phyloP scores from a whole-genome alignment of 2,329 filamentous ascomycete genomes.

The Arthrinium phaeospermum region DNA sequence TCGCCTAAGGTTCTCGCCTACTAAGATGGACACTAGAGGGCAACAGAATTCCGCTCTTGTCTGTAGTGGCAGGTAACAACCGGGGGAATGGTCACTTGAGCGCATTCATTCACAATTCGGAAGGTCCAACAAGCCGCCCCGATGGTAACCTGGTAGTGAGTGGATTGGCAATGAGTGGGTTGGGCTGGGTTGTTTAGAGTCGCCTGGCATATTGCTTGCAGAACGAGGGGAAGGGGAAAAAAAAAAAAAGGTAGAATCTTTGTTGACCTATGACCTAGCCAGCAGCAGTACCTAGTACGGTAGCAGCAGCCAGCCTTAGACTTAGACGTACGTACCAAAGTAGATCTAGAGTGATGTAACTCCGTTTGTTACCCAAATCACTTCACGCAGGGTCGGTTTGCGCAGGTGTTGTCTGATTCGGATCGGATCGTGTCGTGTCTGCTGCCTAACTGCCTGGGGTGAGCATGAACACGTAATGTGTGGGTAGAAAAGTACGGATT shows the following conservation, averaged over 20 bases:
- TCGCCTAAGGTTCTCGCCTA: neutral
- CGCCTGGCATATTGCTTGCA: conserved; percentile 5
- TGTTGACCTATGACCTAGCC: conserved; percentile 14
- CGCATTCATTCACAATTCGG: conserved; percentile 15
- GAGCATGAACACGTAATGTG: conserved; percentile 9
- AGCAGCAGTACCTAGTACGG: neutral
- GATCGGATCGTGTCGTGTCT: conserved; percentile 13
- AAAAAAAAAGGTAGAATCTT: neutral
- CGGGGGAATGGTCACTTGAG: conserved; percentile 8
- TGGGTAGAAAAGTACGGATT: neutral
- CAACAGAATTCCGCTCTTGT: conserved; percentile 14
- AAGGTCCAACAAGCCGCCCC: conserved; percentile 17
- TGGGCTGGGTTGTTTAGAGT: conserved; percentile 10
- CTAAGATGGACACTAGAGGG: conserved; percentile 16
- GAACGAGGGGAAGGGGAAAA: neutral
- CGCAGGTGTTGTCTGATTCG: neutral
- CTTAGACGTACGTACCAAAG: neutral
- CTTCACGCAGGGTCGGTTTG: conserved; percentile 9
- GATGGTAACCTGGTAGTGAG: conserved; percentile 16
- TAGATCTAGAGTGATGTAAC: conserved; percentile 5
- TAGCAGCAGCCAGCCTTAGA: neutral
- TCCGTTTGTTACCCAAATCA: conserved; percentile 4
- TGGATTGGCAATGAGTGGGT: conserved; percentile 13
- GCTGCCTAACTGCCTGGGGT: conserved; percentile 11
- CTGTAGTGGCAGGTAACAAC: conserved; percentile 10